These are phyloP conservation scores for Abortiporus biennis DNA, from an alignment of 1,284 basidiomycete genomes.

Conservation along the genomic window DNA sequence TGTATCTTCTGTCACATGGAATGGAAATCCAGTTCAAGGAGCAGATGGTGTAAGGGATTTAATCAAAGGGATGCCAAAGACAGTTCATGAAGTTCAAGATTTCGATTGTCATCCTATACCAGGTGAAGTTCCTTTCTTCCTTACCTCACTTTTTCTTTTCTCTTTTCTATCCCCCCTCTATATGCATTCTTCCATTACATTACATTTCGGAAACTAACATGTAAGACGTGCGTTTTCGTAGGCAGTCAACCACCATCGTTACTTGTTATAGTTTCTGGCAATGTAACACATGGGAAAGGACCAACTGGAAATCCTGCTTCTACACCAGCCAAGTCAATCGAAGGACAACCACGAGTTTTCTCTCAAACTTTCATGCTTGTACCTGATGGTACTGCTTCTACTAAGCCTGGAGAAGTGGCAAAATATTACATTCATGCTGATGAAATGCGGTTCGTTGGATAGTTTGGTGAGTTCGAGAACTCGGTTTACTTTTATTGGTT, in stretches of 20 bases:
- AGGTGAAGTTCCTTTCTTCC: constrained; percentile 39
- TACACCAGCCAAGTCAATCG: constrained; percentile 47
- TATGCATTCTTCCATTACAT: constrained; percentile 8
- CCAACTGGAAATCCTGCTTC: constrained; percentile 48
- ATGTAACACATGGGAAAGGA: constrained; percentile 65
- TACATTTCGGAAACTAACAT: constrained; percentile 4
- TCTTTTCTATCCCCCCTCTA: constrained; percentile 1
- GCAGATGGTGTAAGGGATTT: constrained; percentile 60
- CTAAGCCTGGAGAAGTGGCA: constrained; percentile 61
- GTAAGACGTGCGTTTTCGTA: too few relatives aligned
- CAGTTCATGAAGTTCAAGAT: constrained; percentile 77
- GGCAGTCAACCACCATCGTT: constrained; percentile 74
- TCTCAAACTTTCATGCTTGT: constrained; percentile 82
- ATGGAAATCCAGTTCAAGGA: constrained; percentile 75
- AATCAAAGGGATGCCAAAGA: constrained; percentile 62
- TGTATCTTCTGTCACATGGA: constrained; percentile 75
- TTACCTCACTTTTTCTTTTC: constrained; percentile 1
- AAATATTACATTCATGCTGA: constrained; percentile 78
- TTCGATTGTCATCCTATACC: constrained; percentile 86
- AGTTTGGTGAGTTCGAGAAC: too few relatives aligned
- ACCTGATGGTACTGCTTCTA: constrained; percentile 60
- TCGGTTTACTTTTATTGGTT: too few relatives aligned
- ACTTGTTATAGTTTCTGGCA: constrained; percentile 71
- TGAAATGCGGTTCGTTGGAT: constrained; percentile 73
- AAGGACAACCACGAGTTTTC: constrained; percentile 78